Evolutionary conservation across 768 basidiomycete species (phyloP).

Genomic region (Kwoniella heveanensis): DNA sequence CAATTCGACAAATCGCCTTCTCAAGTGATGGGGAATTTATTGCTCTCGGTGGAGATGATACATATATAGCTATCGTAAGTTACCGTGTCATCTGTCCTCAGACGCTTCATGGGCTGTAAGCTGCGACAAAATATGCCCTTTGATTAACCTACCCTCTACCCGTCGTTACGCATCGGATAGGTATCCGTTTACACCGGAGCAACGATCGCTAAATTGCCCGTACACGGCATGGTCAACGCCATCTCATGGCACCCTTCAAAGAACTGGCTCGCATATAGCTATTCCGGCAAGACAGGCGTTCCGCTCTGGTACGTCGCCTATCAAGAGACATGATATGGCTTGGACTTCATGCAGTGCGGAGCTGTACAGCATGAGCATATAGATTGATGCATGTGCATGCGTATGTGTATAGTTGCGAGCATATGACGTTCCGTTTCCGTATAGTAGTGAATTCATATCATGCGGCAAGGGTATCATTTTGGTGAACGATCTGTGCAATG

Average conservation of each 20-base stretch:
- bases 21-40: slow-evolving; percentile 48
- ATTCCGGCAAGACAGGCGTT: slow-evolving; percentile 28
- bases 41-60: slow-evolving; percentile 47
- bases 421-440: neutral
- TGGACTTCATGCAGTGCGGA: too few species aligned
- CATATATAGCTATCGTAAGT: slow-evolving; percentile 41
- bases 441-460: too few species aligned
- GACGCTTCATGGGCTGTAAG: too few species aligned
- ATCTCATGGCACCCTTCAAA: slow-evolving; percentile 41
- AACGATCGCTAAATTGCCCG: slow-evolving; percentile 35
- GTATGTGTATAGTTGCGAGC: neutral
- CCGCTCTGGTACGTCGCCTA: slow-evolving; percentile 42
- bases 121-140: neutral
- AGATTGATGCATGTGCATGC: neutral
- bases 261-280: slow-evolving; percentile 43
- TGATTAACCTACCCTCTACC: neutral
- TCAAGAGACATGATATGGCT: slow-evolving; percentile 27
- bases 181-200: slow-evolving; percentile 38
- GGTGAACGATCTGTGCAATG: too few species aligned
- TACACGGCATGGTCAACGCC: slow-evolving; percentile 34
- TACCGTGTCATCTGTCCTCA: too few species aligned
- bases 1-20: slow-evolving; percentile 46
- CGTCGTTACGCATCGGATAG: slow-evolving; percentile 26
- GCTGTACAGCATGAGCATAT: too few species aligned
- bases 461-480: too few species aligned